Evolutionary conservation across 108 stramenopile species (phyloP).

Genomic region (Pinguiococcus pyrenoidosus): DNA sequence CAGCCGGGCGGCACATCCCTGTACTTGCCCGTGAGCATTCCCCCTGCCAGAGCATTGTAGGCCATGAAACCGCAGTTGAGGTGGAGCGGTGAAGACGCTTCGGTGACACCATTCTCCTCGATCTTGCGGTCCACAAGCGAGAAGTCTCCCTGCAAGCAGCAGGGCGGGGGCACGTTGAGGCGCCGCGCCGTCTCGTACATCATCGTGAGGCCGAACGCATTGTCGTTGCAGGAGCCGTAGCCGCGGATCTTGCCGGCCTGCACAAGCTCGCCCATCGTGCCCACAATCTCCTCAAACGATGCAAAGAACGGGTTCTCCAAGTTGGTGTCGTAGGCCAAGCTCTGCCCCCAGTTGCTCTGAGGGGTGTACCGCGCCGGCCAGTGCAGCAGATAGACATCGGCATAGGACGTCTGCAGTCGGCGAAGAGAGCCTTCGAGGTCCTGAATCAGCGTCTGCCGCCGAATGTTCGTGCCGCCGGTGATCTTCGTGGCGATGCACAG

Average conservation of each 20-base stretch:
- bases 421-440: constrained; percentile 53
- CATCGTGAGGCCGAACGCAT: constrained; percentile 67
- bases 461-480: constrained; percentile 60
- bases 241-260: constrained; percentile 40
- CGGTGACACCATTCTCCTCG: constrained; percentile 68
- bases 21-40: constrained; percentile 78
- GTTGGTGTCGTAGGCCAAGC: neutral
- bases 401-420: constrained; percentile 57
- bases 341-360: neutral
- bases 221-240: constrained; percentile 79
- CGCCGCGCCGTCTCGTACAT: constrained; percentile 57
- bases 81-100: constrained; percentile 66
- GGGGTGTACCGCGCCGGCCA: constrained; percentile 1
- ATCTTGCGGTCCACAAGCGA: constrained; percentile 58
- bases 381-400: constrained; percentile 53
- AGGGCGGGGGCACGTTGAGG: constrained; percentile 62
- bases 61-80: constrained; percentile 65
- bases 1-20: constrained; percentile 49
- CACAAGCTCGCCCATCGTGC: neutral
- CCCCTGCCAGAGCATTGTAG: constrained; percentile 72
- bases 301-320: neutral
- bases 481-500: constrained; percentile 74
- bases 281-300: neutral
- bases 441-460: neutral
- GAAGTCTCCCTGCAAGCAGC: constrained; percentile 66